Evolutionary conservation across 805 yeast species (phyloP), one percentile per base, ranked within the genome.

Genomic region (Saturnispora galanensis): DNA sequence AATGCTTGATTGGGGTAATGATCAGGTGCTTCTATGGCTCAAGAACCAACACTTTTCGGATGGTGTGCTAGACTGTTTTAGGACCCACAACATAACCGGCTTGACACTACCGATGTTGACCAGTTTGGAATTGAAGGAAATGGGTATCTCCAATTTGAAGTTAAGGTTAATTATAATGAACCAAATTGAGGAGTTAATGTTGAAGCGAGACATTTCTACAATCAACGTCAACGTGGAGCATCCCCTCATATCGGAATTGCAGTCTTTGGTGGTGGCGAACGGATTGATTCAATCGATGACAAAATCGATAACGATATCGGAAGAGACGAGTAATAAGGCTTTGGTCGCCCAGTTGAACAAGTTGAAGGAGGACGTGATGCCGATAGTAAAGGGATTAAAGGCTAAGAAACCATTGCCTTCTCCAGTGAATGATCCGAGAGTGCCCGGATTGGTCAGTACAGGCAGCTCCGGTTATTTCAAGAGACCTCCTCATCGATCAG

Each of bases 331-430:
- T 21, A 52, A 48, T 45, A 67, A 66, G 48, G 64, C 62, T 48
- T 66, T 82, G 40, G 64, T 65, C 42, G 84, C 79, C 18, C 73
- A 71, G 53, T 74, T 79, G 56, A 62, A 66, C 38, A 69, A 75
- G 53, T 66, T 83, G 50, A 69, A 81, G 42, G 77, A 79, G 38
- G 89, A 82, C 49, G 61, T 82, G 52, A 63, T 78, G 35, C 89
- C 88, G 1, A 69, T 81, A 7, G 69, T 79, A 45, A 70, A 81
- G 46, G 65, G 74, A 40, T 66, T 74, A 38, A 82, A 82, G 54
- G 88, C 82, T 58, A 63, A 74, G 50, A 73, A 77, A 53, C 87
- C 86, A 4, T 65, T 81, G 42, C 87, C 87, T 0, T 76, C 82
- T 0, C 87, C 84, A 6, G 72, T 47, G 12, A 38, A 34, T 35